Evolutionary conservation across 208 protist species (phyloP).

Genomic region (Zelonia costaricensis): DNA sequence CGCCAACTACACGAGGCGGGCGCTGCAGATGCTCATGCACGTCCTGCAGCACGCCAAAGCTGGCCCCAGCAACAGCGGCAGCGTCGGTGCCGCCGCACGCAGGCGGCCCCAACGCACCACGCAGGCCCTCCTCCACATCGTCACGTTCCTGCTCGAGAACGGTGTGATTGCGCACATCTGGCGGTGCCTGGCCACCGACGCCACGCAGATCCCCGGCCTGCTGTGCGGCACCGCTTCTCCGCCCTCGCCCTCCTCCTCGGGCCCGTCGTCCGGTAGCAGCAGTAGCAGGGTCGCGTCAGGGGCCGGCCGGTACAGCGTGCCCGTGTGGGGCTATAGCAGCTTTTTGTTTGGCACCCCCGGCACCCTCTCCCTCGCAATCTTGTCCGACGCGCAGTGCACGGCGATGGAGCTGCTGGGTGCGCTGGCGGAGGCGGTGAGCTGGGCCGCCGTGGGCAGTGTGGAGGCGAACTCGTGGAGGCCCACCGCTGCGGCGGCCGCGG

Average conservation of each 20-base stretch:
- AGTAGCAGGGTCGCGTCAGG: not conserved
- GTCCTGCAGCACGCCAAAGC: not conserved
- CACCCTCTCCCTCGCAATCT: not conserved
- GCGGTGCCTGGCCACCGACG: constrained; percentile 21
- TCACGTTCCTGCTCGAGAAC: not conserved
- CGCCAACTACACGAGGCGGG: constrained; percentile 5
- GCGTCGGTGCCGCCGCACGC: not conserved
- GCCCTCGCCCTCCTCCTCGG: not conserved
- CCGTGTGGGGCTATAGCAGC: not conserved
- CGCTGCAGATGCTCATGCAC: constrained; percentile 11
- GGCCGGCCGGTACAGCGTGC: constrained; percentile 1
- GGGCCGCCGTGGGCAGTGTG: not conserved
- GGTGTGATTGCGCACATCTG: constrained; percentile 20
- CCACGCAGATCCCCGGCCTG: constrained; percentile 5
- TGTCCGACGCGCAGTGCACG: constrained; percentile 22
- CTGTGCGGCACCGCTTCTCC: not conserved
- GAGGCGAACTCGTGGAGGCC: not conserved
- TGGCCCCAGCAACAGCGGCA: not conserved
- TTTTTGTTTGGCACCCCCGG: not conserved
- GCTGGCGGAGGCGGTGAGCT: constrained; percentile 9
- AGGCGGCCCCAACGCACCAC: not conserved
- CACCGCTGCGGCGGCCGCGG: not conserved
- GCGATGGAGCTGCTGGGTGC: constrained; percentile 18
- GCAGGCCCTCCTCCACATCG: not conserved
- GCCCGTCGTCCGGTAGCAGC: not conserved